phyloP scores from a whole-genome alignment of 805 yeast species.

The Cyberlindnera maritima region DNA sequence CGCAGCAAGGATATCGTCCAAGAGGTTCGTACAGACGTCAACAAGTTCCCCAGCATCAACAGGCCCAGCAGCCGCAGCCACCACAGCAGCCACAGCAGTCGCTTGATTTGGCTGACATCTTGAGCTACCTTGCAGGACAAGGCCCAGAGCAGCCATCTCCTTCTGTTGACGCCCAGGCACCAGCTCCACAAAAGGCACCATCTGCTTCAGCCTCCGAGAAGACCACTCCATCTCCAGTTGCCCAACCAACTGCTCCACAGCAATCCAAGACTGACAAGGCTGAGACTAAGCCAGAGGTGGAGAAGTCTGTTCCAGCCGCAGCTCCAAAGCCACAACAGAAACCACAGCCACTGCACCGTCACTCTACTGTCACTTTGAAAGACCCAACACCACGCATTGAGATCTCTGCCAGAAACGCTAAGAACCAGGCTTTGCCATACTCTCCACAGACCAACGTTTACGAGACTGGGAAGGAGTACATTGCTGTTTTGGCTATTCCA shows the following conservation, averaged over 20 bases:
- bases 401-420: slow-evolving; percentile 25
- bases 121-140: slow-evolving; percentile 10
- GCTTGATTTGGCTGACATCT: slow-evolving; percentile 11
- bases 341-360: slow-evolving; percentile 22
- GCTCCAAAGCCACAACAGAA: slow-evolving; percentile 3
- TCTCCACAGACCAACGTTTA: slow-evolving; percentile 61
- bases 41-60: slow-evolving; percentile 5
- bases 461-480: slow-evolving; percentile 44
- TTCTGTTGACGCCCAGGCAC: background rate
- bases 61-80: slow-evolving; percentile 2
- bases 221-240: background rate
- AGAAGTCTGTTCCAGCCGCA: slow-evolving; percentile 2
- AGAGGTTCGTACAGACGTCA: slow-evolving; percentile 10
- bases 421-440: slow-evolving; percentile 41
- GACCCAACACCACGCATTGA: slow-evolving; percentile 29
- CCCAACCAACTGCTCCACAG: background rate
- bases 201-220: background rate
- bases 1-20: slow-evolving; percentile 10
- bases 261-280: background rate
- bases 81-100: slow-evolving; percentile 2
- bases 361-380: slow-evolving; percentile 21
- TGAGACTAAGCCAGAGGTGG: background rate
- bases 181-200: background rate
- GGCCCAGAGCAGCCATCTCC: background rate
- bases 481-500: slow-evolving; percentile 52